These are phyloP conservation scores for Pythium brassicae DNA, from an alignment of 352 stramenopile genomes.

Conservation along the genomic window DNA sequence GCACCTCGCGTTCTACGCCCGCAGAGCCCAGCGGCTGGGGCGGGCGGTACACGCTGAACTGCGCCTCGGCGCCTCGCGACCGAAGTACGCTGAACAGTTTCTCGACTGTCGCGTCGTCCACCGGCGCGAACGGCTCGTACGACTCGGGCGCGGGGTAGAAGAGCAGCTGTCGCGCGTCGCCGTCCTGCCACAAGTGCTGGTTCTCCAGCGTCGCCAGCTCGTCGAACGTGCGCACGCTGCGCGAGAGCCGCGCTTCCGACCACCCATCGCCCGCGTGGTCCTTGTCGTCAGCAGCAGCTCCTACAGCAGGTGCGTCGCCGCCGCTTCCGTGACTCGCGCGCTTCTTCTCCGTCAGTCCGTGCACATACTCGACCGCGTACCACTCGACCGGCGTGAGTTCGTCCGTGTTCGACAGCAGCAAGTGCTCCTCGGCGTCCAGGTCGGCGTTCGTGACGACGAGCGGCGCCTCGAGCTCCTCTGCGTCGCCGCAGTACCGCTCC, in stretches of 20 bases:
- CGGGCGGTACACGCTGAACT: slow-evolving; percentile 53
- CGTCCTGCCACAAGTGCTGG: slow-evolving; percentile 37
- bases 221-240: slow-evolving; percentile 41
- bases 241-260: slow-evolving; percentile 15
- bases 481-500: slow-evolving; percentile 43
- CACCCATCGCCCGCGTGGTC: slow-evolving; percentile 14
- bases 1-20: slow-evolving; percentile 8
- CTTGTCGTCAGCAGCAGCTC: slow-evolving; percentile 18
- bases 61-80: slow-evolving; percentile 47
- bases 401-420: slow-evolving; percentile 78
- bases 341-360: slow-evolving; percentile 61
- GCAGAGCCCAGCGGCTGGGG: slow-evolving; percentile 25
- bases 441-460: slow-evolving; percentile 64
- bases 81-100: slow-evolving; percentile 45
- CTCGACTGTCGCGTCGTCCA: slow-evolving; percentile 27
- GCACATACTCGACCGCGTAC: slow-evolving; percentile 80
- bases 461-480: slow-evolving; percentile 33
- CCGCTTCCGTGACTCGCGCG: slow-evolving; percentile 14
- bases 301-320: no score
- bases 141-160: slow-evolving; percentile 29
- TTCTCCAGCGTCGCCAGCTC: slow-evolving; percentile 26
- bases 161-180: slow-evolving; percentile 30
- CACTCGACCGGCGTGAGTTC: slow-evolving; percentile 82
- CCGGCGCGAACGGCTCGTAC: slow-evolving; percentile 6
- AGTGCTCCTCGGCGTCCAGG: slow-evolving; percentile 74